Percentiles rank a stretch among this genome's conserved stretches.
Evolutionary conservation across 176 grass and related monocot genomes (phyloP).

Genomic region (Puccinellia tenuiflora): DNA sequence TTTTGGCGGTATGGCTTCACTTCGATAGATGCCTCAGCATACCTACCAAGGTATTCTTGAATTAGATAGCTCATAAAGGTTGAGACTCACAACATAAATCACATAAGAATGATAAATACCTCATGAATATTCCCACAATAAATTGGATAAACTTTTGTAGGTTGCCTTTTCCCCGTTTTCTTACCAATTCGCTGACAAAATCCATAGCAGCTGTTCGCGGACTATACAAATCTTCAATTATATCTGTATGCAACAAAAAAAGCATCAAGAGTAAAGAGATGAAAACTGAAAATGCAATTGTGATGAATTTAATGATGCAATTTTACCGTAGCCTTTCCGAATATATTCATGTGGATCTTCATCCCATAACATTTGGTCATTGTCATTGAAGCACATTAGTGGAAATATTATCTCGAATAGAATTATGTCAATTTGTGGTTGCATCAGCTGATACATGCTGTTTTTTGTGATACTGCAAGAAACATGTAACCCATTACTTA

Average conservation of each 20-base stretch:
- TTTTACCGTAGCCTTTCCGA: constrained; percentile 84
- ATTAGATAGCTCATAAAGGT: constrained; percentile 19
- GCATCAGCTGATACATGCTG: constrained; percentile 85
- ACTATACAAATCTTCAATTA: constrained; percentile 91
- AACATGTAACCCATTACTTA: constrained; percentile 16
- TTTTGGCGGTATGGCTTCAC: constrained; percentile 80
- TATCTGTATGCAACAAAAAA: constrained; percentile 49
- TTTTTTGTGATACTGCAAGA: constrained; percentile 82
- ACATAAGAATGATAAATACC: constrained; percentile 35
- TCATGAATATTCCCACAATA: constrained; percentile 77
- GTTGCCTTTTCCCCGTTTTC: constrained; percentile 78
- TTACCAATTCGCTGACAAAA: constrained; percentile 85
- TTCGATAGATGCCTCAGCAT: constrained; percentile 61
- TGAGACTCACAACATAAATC: neutral
- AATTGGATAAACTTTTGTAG: constrained; percentile 87
- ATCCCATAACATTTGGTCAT: constrained; percentile 77
- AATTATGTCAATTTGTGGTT: constrained; percentile 70
- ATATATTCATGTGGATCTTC: constrained; percentile 96
- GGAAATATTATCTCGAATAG: constrained; percentile 92
- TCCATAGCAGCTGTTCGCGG: constrained; percentile 94
- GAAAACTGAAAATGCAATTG: neutral
- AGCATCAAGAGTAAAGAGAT: neutral
- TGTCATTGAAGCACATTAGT: constrained; percentile 93
- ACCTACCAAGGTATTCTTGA: constrained; percentile 42
- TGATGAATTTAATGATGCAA: constrained; percentile 4